Percentiles rank a stretch among this genome's conserved stretches.
These are phyloP conservation scores for Amaranthus tricolor DNA, from an alignment of 179 eudicot species.

Conservation along the genomic window DNA sequence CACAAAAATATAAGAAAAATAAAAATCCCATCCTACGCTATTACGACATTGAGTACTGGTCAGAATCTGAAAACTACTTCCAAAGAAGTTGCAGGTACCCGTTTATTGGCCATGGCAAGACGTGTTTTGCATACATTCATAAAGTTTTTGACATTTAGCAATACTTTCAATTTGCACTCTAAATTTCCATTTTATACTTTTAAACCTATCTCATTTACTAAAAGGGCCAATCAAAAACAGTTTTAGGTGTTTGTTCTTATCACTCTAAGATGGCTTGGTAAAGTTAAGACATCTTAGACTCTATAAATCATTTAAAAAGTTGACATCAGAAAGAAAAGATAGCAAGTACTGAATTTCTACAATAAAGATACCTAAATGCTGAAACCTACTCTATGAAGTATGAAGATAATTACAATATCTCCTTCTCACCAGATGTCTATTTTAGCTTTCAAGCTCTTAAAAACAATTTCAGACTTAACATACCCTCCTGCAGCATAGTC, in stretches of 20 bases:
- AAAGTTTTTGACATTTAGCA: background rate
- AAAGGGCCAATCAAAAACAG: too few species aligned
- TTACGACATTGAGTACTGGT: background rate
- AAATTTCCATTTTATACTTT: too few species aligned
- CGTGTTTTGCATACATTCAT: background rate
- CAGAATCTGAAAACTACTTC: background rate
- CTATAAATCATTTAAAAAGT: background rate
- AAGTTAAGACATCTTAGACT: too few species aligned
- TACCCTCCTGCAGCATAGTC: conserved; percentile 99
- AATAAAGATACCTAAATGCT: background rate
- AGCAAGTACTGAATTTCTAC: background rate
- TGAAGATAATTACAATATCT: background rate
- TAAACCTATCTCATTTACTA: too few species aligned
- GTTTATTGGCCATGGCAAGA: background rate
- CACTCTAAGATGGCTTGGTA: too few species aligned
- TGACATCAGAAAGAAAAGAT: background rate
- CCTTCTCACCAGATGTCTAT: background rate
- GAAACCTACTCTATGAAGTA: background rate
- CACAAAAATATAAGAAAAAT: conserved; percentile 9
- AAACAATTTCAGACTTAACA: conserved; percentile 19
- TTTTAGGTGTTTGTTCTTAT: too few species aligned
- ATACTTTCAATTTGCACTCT: background rate
- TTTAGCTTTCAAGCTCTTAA: background rate
- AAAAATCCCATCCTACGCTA: background rate
- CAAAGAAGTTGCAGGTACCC: background rate